Evolutionary conservation across 768 basidiomycete genomes (phyloP), one percentile per base, ranked within the genome.

Genomic region (Hypholoma sublateritium): DNA sequence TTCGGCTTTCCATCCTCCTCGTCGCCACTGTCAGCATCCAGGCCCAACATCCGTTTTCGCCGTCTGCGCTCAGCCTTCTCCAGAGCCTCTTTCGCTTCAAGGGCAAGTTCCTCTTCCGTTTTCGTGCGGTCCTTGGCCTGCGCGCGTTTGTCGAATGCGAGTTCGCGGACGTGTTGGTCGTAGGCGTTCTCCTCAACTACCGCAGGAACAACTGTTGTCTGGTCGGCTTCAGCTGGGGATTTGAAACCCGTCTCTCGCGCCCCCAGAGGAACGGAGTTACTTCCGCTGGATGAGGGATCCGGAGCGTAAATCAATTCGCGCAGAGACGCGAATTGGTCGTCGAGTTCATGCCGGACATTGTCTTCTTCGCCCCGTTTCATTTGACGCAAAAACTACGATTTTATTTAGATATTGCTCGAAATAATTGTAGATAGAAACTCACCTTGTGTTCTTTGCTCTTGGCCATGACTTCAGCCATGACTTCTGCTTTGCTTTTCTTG

Each of bases 391-490:
- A 91, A 73, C 96, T 98, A 56, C 24, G 37, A 22, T 9, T 45
- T 16, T 32, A 41, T 49, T 28, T 32, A 32, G n/a, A n/a, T n/a
- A n/a, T n/a, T n/a, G n/a, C n/a, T n/a, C n/a, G n/a, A n/a, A n/a
- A n/a, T n/a, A n/a, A n/a, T n/a, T 9, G 54, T 53, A 43, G 57
- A 32, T 36, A 73, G 13, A 22, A 47, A 68, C 73, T 28, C 63
- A 93, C 96, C 78, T 96, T 98, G 75, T 98, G 86, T 49, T 87
- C 85, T 72, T 99, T 99, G 73, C 93, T 95, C 74, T 98, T 99
- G 1, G 93, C 91, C 44, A 99, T 93, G 34, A 99, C 91, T 70
- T 99, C 97, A 0, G 91, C 85, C 97, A 99, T 98, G 59, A 98
- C 92, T 67, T 99, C 95, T 1, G 91, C 88, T 72, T 96, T 97